Evolutionary conservation across 73 alveolate species (phyloP).

Genomic region (Breviolum minutum): DNA sequence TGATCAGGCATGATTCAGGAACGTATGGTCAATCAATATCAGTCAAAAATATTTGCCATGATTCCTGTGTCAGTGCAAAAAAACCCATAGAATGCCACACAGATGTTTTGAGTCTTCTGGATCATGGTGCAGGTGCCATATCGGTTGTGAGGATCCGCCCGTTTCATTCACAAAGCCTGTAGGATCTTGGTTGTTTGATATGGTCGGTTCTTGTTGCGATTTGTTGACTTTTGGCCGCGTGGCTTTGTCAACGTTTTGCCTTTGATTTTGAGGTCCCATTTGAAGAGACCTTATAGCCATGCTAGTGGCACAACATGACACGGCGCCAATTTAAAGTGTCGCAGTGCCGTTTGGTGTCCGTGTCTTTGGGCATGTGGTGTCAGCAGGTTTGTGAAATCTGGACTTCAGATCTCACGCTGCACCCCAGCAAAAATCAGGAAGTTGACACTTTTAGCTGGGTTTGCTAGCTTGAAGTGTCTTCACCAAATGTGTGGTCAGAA

Average conservation of each 20-base stretch:
- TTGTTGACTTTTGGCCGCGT: neutral
- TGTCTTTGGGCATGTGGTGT: neutral
- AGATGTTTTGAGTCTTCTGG: too few species aligned
- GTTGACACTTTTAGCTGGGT: conserved; percentile 8
- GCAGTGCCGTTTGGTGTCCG: neutral
- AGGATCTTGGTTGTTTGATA: neutral
- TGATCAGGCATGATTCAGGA: too few species aligned
- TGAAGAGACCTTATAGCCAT: conserved; percentile 3
- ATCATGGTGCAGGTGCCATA: too few species aligned
- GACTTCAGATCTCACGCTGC: conserved; percentile 1
- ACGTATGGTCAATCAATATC: too few species aligned
- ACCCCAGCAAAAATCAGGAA: neutral
- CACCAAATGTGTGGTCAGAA: neutral
- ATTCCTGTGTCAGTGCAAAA: too few species aligned
- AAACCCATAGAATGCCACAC: too few species aligned
- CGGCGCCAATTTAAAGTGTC: conserved; percentile 44
- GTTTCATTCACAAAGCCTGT: too few species aligned
- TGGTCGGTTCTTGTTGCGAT: neutral
- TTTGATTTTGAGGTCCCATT: neutral
- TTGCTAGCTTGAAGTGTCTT: conserved; percentile 29
- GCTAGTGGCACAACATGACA: neutral
- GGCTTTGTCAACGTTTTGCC: neutral
- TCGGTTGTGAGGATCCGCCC: too few species aligned
- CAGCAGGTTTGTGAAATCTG: conserved; percentile 21
- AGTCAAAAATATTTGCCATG: too few species aligned